Conservation (phyloP, 2,329 filamentous ascomycete genomes). For the Colletotrichum cordylinicola region DNA sequence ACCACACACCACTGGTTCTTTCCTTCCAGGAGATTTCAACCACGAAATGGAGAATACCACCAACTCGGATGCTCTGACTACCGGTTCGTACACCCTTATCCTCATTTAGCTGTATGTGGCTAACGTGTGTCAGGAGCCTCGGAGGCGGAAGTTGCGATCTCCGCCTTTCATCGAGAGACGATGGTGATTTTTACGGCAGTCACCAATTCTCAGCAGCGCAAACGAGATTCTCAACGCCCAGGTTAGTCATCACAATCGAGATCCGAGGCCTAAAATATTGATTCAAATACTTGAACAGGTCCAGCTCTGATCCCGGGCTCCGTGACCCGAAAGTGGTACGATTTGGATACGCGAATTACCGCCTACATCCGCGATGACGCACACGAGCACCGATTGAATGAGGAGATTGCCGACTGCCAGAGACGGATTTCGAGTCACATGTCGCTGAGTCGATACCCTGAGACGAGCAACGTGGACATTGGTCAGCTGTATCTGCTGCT, state of each 20-base stretch:
- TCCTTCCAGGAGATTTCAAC: not conserved
- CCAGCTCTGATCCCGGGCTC: not conserved
- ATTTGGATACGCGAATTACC: not conserved
- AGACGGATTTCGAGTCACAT: not conserved
- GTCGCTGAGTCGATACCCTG: not conserved
- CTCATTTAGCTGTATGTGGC: not conserved
- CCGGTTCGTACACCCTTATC: not conserved
- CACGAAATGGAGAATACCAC: not conserved
- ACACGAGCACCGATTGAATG: not conserved
- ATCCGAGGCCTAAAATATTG: not conserved
- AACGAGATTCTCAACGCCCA: not conserved
- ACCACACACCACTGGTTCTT: not conserved
- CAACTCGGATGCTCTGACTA: not conserved
- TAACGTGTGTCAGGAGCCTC: not conserved
- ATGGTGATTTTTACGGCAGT: not conserved
- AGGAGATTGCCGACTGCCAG: not conserved
- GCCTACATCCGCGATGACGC: not conserved
- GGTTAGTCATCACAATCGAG: not conserved
- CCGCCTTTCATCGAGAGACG: not conserved
- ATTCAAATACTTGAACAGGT: not conserved
- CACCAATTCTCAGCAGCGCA: not conserved
- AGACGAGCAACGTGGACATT: not conserved
- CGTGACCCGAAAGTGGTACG: not conserved
- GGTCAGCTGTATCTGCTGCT: not conserved
- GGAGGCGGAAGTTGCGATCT: not conserved